Percentiles rank a stretch among this genome's conserved stretches.
Evolutionary conservation across 2,329 filamentous ascomycete genomes (phyloP).

Genomic region (Penicillium sp.): DNA sequence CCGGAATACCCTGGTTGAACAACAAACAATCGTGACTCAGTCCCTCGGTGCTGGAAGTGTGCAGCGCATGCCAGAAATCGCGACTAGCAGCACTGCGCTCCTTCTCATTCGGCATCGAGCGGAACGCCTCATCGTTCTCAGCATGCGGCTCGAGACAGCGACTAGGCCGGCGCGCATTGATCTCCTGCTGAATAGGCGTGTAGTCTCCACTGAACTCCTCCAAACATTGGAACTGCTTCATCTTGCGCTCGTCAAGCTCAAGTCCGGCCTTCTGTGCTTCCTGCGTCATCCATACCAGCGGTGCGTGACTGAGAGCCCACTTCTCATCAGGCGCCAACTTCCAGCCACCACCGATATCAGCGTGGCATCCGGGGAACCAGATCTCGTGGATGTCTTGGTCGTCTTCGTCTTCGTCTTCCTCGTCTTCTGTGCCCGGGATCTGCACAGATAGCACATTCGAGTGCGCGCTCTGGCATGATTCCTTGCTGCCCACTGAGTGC

Average conservation of each 20-base stretch:
- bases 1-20: conserved; percentile 61
- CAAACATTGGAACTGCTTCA: conserved; percentile 66
- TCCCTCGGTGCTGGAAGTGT: conserved; percentile 55
- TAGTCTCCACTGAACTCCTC: conserved; percentile 45
- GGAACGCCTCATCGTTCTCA: conserved; percentile 18
- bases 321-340: conserved; percentile 57
- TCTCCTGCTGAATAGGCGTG: conserved; percentile 33
- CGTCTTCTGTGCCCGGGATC: conserved; percentile 24
- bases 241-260: conserved; percentile 67
- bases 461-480: conserved; percentile 24
- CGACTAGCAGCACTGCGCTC: conserved; percentile 30
- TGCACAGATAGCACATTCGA: conserved; percentile 31
- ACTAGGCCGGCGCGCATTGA: conserved; percentile 16
- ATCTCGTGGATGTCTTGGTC: conserved; percentile 75
- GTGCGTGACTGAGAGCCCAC: conserved; percentile 65
- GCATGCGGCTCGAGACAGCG: conserved; percentile 9
- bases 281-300: conserved; percentile 70
- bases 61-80: conserved; percentile 60
- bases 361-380: conserved; percentile 74
- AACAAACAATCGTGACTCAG: conserved; percentile 71
- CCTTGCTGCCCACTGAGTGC: conserved; percentile 23
- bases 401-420: conserved; percentile 33
- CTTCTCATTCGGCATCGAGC: conserved; percentile 20
- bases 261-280: conserved; percentile 67
- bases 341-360: conserved; percentile 79